Evolutionary conservation across 1,284 basidiomycete genomes (phyloP).

Genomic region (Microbotryomycetes sp.): DNA sequence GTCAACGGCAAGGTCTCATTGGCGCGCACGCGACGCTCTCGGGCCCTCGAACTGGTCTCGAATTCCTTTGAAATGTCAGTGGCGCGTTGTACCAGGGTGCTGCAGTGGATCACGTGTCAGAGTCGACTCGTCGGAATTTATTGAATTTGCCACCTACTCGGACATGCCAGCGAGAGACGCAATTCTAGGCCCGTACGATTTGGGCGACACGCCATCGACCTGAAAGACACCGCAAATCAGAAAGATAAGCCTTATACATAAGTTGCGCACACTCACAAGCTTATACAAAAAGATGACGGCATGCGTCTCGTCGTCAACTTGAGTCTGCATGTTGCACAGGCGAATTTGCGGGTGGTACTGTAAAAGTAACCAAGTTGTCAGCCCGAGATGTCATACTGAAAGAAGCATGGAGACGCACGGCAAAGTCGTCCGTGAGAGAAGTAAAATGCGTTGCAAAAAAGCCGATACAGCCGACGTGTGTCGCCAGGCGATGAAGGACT

Average conservation of each 20-base stretch:
- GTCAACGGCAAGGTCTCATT: slow-evolving; percentile 58
- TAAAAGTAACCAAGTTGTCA: not conserved
- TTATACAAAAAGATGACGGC: slow-evolving; percentile 91
- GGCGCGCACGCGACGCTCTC: slow-evolving; percentile 61
- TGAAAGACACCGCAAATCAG: not conserved
- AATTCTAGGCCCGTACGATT: slow-evolving; percentile 35
- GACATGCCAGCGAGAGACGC: slow-evolving; percentile 34
- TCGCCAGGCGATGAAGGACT: slow-evolving; percentile 86
- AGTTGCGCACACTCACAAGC: slow-evolving; percentile 80
- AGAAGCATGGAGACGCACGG: slow-evolving; percentile 30
- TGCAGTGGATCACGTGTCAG: slow-evolving; percentile 45
- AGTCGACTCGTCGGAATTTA: slow-evolving; percentile 57
- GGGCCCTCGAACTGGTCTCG: slow-evolving; percentile 51
- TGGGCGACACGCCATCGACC: slow-evolving; percentile 31
- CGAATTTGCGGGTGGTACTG: slow-evolving; percentile 71
- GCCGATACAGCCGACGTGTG: slow-evolving; percentile 71
- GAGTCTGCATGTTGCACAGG: slow-evolving; percentile 88
- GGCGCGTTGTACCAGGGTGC: slow-evolving; percentile 65
- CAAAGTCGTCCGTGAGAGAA: slow-evolving; percentile 74
- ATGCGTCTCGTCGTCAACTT: slow-evolving; percentile 79
- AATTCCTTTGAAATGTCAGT: slow-evolving; percentile 81
- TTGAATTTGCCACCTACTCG: slow-evolving; percentile 5
- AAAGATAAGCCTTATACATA: slow-evolving; percentile 22
- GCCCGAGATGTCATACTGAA: not conserved
- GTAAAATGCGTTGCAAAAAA: slow-evolving; percentile 71